Evolutionary conservation across 495 filamentous ascomycete species (phyloP).

Genomic region (Lasiosphaeriaceae sp.): DNA sequence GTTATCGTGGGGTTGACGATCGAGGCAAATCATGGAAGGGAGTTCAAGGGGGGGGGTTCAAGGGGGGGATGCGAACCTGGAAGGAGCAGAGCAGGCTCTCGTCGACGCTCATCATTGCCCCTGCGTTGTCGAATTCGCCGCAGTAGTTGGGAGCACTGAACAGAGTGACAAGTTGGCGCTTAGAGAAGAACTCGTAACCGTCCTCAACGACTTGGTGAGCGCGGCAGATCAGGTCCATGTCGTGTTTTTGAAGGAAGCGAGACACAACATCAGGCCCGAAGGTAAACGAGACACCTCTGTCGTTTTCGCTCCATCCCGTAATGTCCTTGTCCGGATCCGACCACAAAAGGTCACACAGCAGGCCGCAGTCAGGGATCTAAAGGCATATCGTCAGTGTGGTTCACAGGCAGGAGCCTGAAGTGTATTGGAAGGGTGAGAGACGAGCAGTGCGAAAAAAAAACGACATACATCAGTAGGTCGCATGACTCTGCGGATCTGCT

Average conservation of each 20-base stretch:
- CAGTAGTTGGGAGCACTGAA: constrained; percentile 99
- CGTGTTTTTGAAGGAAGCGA: constrained; percentile 97
- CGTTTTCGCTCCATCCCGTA: constrained; percentile 99
- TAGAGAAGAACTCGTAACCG: constrained; percentile 99
- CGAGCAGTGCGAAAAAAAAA: not conserved
- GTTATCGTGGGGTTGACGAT: not conserved
- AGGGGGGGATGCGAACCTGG: constrained; percentile 66
- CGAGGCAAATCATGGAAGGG: not conserved
- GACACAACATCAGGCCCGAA: constrained; percentile 99
- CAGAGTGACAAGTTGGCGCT: constrained; percentile 93
- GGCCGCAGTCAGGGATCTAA: constrained; percentile 96
- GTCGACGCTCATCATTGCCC: constrained; percentile 99
- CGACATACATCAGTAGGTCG: constrained; percentile 94
- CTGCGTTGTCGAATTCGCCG: constrained; percentile 98
- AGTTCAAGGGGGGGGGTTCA: not conserved
- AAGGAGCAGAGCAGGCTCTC: constrained; percentile 98
- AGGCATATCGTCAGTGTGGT: constrained; percentile 27
- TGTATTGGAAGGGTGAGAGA: not conserved
- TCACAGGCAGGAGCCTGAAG: constrained; percentile 2
- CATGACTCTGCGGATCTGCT: constrained; percentile 99
- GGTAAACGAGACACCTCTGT: constrained; percentile 97
- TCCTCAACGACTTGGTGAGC: constrained; percentile 99
- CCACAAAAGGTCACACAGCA: constrained; percentile 96
- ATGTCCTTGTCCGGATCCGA: constrained; percentile 99
- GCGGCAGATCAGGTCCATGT: constrained; percentile 99